Evolutionary conservation across 257 asterid genomes (phyloP).

Genomic region (Solanum gracilifrons): DNA sequence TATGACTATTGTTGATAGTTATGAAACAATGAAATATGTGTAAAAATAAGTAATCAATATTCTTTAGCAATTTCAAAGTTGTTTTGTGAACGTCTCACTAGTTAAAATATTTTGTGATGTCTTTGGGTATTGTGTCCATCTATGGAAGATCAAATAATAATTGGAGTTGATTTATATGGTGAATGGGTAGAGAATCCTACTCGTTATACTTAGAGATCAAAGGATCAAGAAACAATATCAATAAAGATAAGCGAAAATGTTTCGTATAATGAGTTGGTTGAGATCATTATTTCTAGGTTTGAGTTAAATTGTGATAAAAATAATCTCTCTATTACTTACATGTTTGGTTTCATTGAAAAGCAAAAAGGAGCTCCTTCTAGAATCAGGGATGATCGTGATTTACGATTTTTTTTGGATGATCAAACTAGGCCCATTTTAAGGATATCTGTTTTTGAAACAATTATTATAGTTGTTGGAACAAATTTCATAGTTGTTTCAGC

Average conservation of each 20-base stretch:
- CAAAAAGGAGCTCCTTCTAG: neutral
- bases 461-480: no score
- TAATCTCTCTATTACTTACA: neutral
- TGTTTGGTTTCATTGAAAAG: neutral
- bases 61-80: neutral
- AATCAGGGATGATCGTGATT: neutral
- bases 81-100: neutral
- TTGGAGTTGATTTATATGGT: neutral
- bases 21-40: neutral
- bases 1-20: neutral
- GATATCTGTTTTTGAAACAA: neutral
- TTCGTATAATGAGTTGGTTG: neutral
- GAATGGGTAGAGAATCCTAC: no score
- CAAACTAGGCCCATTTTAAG: neutral
- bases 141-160: neutral
- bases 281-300: neutral
- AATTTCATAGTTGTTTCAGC: no score
- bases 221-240: no score
- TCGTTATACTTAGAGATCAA: no score
- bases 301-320: neutral
- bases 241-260: no score
- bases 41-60: neutral
- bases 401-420: neutral
- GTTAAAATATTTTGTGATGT: neutral
- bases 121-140: neutral